These are phyloP conservation scores for Leccinum angustisporum DNA, from an alignment of 1,284 basidiomycete species.

Conservation along the genomic window DNA sequence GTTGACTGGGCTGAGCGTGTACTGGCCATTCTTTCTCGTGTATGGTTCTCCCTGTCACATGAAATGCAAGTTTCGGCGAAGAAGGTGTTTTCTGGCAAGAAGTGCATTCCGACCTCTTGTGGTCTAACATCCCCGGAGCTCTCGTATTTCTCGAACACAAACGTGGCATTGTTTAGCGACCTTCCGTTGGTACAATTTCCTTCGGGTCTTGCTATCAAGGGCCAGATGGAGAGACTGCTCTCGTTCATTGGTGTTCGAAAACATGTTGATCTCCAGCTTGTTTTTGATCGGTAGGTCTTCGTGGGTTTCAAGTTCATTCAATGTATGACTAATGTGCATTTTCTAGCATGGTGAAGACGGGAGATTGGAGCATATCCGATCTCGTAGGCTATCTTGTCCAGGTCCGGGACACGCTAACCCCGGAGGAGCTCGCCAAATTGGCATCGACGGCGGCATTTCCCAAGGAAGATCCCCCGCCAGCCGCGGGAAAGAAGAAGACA, in stretches of 20 bases:
- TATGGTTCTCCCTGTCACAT: constrained; percentile 74
- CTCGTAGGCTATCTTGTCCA: constrained; percentile 90
- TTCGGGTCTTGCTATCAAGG: constrained; percentile 67
- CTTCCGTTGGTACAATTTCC: constrained; percentile 81
- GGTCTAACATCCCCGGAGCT: constrained; percentile 78
- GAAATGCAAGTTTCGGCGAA: constrained; percentile 59
- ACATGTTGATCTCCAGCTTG: constrained; percentile 87
- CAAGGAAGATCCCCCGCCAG: constrained; percentile 47
- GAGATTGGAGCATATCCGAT: constrained; percentile 77
- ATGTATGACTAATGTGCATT: constrained; percentile 1
- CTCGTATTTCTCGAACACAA: constrained; percentile 85
- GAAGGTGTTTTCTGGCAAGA: constrained; percentile 55
- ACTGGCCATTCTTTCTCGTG: constrained; percentile 66
- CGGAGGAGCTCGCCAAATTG: constrained; percentile 72
- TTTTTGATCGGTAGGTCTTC: constrained; percentile 71
- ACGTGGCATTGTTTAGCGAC: constrained; percentile 79
- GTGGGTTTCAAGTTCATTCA: background rate
- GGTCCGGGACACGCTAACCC: constrained; percentile 70
- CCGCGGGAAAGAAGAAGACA: constrained; percentile 36
- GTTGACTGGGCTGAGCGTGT: constrained; percentile 84
- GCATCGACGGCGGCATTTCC: constrained; percentile 82
- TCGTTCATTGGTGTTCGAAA: constrained; percentile 82
- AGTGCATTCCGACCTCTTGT: constrained; percentile 74
- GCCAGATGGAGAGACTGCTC: constrained; percentile 76
- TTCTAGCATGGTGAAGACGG: constrained; percentile 78